These are phyloP conservation scores for Vanilla planifolia DNA, from an alignment of 106 monocot genomes.

Conservation along the genomic window DNA sequence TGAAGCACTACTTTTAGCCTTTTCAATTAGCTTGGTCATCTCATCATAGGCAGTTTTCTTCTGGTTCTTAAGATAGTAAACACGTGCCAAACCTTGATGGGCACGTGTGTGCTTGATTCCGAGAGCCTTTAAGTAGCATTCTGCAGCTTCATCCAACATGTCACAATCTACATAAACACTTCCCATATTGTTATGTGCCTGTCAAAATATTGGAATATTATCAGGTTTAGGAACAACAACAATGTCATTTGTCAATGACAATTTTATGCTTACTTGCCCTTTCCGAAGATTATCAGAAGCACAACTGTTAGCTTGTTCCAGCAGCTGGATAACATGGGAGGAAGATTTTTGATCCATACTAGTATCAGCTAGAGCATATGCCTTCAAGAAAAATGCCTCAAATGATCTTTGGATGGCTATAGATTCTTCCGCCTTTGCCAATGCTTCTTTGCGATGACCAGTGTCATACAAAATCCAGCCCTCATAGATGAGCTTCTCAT, in stretches of 20 bases:
- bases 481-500: conserved; percentile 89
- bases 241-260: too few species aligned
- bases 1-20: conserved; percentile 86
- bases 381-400: conserved; percentile 99
- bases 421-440: conserved; percentile 86
- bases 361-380: conserved; percentile 94
- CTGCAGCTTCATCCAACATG: conserved; percentile 79
- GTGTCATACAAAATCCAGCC: conserved; percentile 99
- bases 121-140: conserved; percentile 89
- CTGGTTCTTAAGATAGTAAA: conserved; percentile 88
- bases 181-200: conserved; percentile 98
- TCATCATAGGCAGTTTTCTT: conserved; percentile 77
- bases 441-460: conserved; percentile 88
- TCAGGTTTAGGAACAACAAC: too few species aligned
- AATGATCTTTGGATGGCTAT: conserved; percentile 89
- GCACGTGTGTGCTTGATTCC: conserved; percentile 92
- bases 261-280: conserved; percentile 78
- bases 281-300: conserved; percentile 94
- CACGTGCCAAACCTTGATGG: conserved; percentile 95
- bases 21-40: conserved; percentile 90
- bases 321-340: conserved; percentile 61
- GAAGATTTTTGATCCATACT: conserved; percentile 69
- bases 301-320: conserved; percentile 86
- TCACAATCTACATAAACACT: conserved; percentile 98
- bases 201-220: conserved; percentile 7